Evolutionary conservation across 495 filamentous ascomycete species (phyloP), one percentile per base, ranked within the genome.

Genomic region (Aspergillus sparsus): DNA sequence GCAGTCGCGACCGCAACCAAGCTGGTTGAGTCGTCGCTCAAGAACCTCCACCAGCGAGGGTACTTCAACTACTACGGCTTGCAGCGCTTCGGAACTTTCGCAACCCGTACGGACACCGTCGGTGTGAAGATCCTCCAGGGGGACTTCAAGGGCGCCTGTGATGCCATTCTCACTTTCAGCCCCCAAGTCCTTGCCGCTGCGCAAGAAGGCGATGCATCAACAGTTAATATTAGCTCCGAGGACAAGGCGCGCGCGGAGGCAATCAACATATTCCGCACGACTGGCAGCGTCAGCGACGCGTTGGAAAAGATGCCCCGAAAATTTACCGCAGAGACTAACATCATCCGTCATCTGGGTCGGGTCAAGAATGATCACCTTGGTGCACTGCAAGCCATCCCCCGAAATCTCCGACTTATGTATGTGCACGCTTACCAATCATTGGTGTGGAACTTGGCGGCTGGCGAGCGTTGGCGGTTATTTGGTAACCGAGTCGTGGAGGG

Each of bases 61-160:
- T 98, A 96, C 74, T 85, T 98, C 71, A 98, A 98, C 71, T 98
- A 98, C 77, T 98, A 89, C 60, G 94, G 94, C 12, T 83, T 97
- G 3, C 94, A 98, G 74, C 86, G 94, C 11, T 98, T 98, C 64
- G 94, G 94, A 27, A 89, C 90, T 4, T 93, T 92, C 71, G 72
- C 82, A 4, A 88, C 87, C 6, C 85, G 90, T 5, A 98, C 94
- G 1, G 89, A 97, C 62, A 81, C 83, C 1, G 72, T 96, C 11
- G 94, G 94, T 36, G 80, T 89, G 67, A 89, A 89, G 68, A 89
- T 98, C 54, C 83, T 98, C 1, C 82, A 90, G 65, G 85, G 81
- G 11, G 85, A 97, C 62, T 92, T 89, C 66, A 80, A 91, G 69
- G 89, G 83, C 33, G 92, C 92, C 34, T 83, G 92, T 39, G 81